phyloP scores from a whole-genome alignment of 1,284 basidiomycete genomes.

The Rhodotorula sp. region DNA sequence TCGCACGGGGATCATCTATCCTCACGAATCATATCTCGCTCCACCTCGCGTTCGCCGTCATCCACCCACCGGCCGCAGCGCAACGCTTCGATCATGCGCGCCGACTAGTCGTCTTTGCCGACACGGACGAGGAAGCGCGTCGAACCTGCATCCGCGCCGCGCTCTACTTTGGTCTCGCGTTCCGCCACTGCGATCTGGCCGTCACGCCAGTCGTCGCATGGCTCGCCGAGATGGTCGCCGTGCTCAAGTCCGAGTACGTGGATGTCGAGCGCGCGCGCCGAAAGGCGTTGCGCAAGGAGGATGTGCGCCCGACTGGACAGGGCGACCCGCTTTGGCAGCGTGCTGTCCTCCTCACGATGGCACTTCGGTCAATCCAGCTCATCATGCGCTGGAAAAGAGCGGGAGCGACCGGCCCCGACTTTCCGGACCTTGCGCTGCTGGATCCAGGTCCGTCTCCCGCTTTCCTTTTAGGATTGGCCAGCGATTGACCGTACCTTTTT shows the following conservation, averaged over 20 bases:
- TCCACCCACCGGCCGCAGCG: constrained; percentile 63
- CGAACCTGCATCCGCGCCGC: constrained; percentile 72
- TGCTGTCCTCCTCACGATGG: constrained; percentile 33
- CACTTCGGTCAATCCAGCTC: constrained; percentile 28
- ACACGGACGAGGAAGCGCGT: constrained; percentile 69
- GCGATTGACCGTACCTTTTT: constrained; percentile 8
- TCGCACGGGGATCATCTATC: constrained; percentile 65
- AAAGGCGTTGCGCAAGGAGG: constrained; percentile 11
- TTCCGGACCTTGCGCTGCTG: constrained; percentile 67
- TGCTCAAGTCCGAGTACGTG: constrained; percentile 62
- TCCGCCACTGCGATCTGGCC: constrained; percentile 61
- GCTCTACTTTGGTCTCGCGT: constrained; percentile 69
- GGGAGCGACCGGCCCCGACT: constrained; percentile 46
- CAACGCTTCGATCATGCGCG: constrained; percentile 63
- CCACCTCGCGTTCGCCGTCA: constrained; percentile 70
- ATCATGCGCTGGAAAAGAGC: constrained; percentile 7
- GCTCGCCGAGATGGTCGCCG: constrained; percentile 64
- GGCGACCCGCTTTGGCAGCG: constrained; percentile 28
- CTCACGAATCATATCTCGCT: constrained; percentile 83
- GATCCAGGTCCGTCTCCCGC: constrained; percentile 56
- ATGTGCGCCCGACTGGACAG: background rate
- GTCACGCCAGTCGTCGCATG: constrained; percentile 64
- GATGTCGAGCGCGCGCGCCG: constrained; percentile 43
- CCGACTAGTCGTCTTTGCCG: constrained; percentile 65
- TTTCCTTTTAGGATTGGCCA: background rate